Conservation (phyloP, 768 basidiomycete species). For the Bullera alba region DNA sequence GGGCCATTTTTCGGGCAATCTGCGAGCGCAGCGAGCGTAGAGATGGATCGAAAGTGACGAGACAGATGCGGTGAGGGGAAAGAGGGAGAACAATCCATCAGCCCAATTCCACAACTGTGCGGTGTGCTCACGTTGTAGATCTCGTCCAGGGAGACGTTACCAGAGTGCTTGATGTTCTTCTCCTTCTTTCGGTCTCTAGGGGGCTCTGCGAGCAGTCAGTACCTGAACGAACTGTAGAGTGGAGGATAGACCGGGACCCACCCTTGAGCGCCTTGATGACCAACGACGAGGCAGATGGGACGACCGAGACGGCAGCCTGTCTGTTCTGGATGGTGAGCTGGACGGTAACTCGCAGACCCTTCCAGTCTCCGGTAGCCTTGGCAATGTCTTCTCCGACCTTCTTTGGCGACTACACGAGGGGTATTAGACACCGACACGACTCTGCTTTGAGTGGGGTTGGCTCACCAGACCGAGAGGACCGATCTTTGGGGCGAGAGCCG, state of each 20-base stretch:
- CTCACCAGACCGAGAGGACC: constrained; percentile 98
- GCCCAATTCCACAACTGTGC: neutral
- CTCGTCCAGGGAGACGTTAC: constrained; percentile 88
- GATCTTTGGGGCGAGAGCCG: constrained; percentile 98
- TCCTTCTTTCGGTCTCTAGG: constrained; percentile 99
- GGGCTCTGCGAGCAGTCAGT: constrained; percentile 61
- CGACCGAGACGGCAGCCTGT: constrained; percentile 93
- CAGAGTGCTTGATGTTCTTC: constrained; percentile 99
- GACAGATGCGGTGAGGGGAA: neutral
- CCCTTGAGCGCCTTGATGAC: constrained; percentile 98
- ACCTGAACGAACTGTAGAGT: neutral
- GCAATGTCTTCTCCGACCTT: constrained; percentile 99
- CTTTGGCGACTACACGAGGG: constrained; percentile 78
- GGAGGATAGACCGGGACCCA: constrained; percentile 46
- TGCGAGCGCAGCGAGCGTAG: constrained; percentile 6
- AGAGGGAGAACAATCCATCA: neutral
- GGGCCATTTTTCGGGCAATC: constrained; percentile 92
- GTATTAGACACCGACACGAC: constrained; percentile 84
- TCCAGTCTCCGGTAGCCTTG: constrained; percentile 96
- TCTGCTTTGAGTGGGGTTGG: constrained; percentile 10
- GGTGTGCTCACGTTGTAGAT: constrained; percentile 58
- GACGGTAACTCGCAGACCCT: constrained; percentile 98
- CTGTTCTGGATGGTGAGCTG: constrained; percentile 99
- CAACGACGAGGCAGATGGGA: constrained; percentile 92
- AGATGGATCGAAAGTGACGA: neutral